Evolutionary conservation across 2,329 filamentous ascomycete genomes (phyloP), one percentile per base, ranked within the genome.

Genomic region (Colletotrichum spinosum): DNA sequence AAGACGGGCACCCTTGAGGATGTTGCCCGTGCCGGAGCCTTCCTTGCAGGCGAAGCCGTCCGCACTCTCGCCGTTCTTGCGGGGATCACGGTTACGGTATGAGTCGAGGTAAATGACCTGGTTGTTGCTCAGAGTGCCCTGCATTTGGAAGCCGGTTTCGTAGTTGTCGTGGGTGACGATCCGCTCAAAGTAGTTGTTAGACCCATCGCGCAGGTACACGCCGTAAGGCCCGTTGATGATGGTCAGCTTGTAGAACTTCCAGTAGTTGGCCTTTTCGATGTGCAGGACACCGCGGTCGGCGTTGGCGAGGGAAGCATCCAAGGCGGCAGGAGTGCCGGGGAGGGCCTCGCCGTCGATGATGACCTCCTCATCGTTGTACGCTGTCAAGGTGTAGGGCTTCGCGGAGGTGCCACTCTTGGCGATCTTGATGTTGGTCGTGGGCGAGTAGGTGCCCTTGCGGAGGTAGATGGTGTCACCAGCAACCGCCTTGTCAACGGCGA

Each of bases 11-110:
- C 80, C 80, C 35, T 78, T 77, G 7, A 84, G 68, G 1, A 80
- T 68, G 55, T 84, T 84, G 8, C 82, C 82, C 17, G 76, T 76
- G 3, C 82, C 82, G 1, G 71, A 74, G 7, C 83, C 82, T 49
- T 80, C 77, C 70, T 84, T 84, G 70, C 77, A 79, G 2, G 77
- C 82, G 49, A 84, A 81, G 1, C 82, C 82, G 57, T 84, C 82
- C 9, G 83, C 82, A 44, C 78, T 81, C 70, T 84, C 82, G 12
- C 82, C 82, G 49, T 84, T 84, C 74, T 84, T 84, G 54, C 82
- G 78, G 6, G 82, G 82, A 50, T 82, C 80, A 0, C 79, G 77
- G 71, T 82, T 82, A 34, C 73, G 71, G 67, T 81, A 81, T 3
- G 79, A 81, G 70, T 82, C 80, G 1, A 82, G 73, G 59, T 79